Evolutionary conservation across 108 stramenopile species (phyloP).

Genomic region (Pseudonitzschia pungens): DNA sequence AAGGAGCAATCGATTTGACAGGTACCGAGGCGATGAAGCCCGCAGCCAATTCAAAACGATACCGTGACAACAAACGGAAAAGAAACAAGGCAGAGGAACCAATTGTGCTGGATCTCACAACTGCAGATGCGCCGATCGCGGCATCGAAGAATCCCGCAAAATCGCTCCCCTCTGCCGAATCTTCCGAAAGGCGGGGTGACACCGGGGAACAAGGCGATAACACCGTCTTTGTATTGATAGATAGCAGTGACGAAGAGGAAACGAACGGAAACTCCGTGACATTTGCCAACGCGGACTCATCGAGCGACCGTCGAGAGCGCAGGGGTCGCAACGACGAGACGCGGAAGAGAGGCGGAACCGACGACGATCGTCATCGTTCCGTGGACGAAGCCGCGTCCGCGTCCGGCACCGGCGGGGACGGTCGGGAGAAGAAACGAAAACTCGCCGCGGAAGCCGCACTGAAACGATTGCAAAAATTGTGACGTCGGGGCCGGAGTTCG

Average conservation of each 20-base stretch:
- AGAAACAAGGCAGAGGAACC: neutral
- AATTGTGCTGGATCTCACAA: constrained; percentile 4
- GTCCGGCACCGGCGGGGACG: neutral
- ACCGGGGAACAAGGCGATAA: neutral
- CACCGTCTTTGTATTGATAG: neutral
- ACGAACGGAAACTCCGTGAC: too few species aligned
- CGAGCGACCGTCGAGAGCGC: too few species aligned
- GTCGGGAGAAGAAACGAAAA: constrained; percentile 12
- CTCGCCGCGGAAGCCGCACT: constrained; percentile 22
- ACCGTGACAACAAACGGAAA: too few species aligned
- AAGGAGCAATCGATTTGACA: constrained; percentile 2
- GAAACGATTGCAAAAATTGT: constrained; percentile 9
- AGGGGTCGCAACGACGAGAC: neutral
- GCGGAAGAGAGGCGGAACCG: neutral
- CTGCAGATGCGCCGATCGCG: neutral
- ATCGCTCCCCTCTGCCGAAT: too few species aligned
- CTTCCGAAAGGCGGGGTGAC: neutral
- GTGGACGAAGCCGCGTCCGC: neutral
- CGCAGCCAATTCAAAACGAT: too few species aligned
- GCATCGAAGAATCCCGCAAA: neutral
- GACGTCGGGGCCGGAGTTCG: neutral
- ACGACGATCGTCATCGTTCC: neutral
- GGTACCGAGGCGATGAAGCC: neutral
- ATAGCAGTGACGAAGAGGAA: constrained; percentile 7
- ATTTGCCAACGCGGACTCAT: too few species aligned